These are phyloP conservation scores for Trichoderma erinaceum DNA, from an alignment of 495 filamentous ascomycete species.

Conservation along the genomic window DNA sequence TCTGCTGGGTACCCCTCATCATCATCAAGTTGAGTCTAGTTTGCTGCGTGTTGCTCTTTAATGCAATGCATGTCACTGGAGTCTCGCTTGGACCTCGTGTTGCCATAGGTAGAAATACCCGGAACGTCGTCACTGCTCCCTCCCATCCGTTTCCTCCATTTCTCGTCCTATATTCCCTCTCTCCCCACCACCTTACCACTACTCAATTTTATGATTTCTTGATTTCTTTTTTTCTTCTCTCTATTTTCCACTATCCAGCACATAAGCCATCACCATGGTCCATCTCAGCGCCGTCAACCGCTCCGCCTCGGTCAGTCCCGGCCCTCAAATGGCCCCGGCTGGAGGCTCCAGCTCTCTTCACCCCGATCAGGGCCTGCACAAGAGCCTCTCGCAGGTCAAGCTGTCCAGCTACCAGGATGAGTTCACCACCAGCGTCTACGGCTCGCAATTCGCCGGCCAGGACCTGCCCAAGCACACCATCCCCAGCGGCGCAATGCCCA, in stretches of 20 bases:
- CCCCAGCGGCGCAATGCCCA: conserved; percentile 86
- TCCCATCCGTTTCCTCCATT: background rate
- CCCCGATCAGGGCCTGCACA: background rate
- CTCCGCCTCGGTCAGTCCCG: background rate
- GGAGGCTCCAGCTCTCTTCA: background rate
- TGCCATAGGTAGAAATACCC: background rate
- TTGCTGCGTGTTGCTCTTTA: too few relatives aligned
- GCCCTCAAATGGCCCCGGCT: background rate
- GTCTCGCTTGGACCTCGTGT: background rate
- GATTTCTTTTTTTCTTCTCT: background rate
- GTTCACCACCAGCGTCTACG: conserved; percentile 75
- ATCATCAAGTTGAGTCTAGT: too few relatives aligned
- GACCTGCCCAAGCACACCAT: conserved; percentile 78
- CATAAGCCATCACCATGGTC: conserved; percentile 3
- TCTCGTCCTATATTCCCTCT: background rate
- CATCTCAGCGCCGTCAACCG: conserved; percentile 11
- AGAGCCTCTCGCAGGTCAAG: conserved; percentile 13
- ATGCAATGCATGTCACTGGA: too few relatives aligned
- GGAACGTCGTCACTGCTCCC: background rate
- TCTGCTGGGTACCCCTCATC: too few relatives aligned
- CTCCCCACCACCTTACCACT: background rate
- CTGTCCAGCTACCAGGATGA: conserved; percentile 9
- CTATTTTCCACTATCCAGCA: background rate
- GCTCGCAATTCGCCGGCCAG: conserved; percentile 68
- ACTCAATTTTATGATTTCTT: background rate